Evolutionary conservation across 768 basidiomycete genomes (phyloP), one percentile per base, ranked within the genome.

Genomic region (Phylloporus scabripes): DNA sequence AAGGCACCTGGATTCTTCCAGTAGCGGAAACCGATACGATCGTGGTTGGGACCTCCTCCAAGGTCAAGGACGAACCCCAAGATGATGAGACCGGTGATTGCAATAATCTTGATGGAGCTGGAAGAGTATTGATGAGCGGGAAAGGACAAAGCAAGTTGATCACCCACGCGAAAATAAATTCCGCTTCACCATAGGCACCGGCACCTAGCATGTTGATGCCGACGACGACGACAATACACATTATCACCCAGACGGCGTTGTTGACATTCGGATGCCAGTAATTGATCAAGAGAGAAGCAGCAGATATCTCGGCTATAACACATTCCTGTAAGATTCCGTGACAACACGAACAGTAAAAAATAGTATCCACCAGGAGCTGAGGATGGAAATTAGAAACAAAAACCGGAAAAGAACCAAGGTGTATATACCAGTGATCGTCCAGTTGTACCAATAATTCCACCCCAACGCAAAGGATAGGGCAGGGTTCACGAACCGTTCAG

Each of bases 1-100:
- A 97, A 91, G 0, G 94, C 83, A 10, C 95, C 95, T 0, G 93
- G 93, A 56, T 93, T 53, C 52, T 82, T 85, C 91, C 92, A 94
- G 72, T 86, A 90, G 4, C 70, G 64, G 65, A 68, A 72, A 17
- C 70, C 71, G 52, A 78, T 60, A 36, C 87, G 79, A 60, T 90
- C 87, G 59, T 87, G 85, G 57, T 79, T 68, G 6, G 92, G 92
- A 2, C 89, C 93, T 50, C 91, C 92, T 54, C 94, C 94, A 36
- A 92, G 81, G 63, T 92, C 90, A 53, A 95, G 71, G 29, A 94
- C 73, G 8, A 83, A 73, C 8, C 82, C 82, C n/a, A 84, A 61
- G 52, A 84, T 81, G 45, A 83, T 83, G 32, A 82, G 72, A 50
- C 85, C 89, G 3, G 74, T 77, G 56, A 92, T 87, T 0, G 87